Base-by-base conservation (phyloP, 192 early-diverging fungal species). In the Backusella luteola region DNA sequence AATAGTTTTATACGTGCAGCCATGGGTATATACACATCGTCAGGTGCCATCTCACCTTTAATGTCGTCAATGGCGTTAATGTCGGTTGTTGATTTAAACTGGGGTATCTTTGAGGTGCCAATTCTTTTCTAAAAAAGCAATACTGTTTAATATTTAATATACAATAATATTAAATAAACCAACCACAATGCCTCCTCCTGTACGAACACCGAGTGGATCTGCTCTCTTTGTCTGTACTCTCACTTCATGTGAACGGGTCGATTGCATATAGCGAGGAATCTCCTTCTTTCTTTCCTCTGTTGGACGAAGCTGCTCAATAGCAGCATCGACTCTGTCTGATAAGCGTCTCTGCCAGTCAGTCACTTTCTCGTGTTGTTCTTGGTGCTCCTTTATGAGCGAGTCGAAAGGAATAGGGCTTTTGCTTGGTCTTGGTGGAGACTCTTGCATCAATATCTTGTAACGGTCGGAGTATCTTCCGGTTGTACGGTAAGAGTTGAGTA, bases 1-100 rank as follows among this genome's bases (percentile, higher is more conserved):
- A 79, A 79, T 44, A 70, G n/a, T 12, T 79, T 79, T 34, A 79
- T 59, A 34, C 78, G 67, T n/a, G 73, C 73, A 11, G 78, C 73
- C 52, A 79, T 35, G 0, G 78, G 67, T 19, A 79, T 38, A 70
- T 75, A 79, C 0, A 17, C 26, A 34, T 74, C 78, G 14, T 59
- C 67, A 12, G 73, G 49, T 7, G 66, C 23, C 66, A 79, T 74
- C 15, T 79, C 67, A 21, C n/a, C 44, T 26, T 19, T 26, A 39
- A 77, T 77, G 26, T 79, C 73, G 14, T 75, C 78, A 39, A 42
- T 56, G 5, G 78, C 52, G 32, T 74, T 73, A 66, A 70, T 75
- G 39, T 42, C 34, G 5, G 73, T 69, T 21, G 78, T 75, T 3
- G 67, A 34, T 46, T 49, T 41, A 35, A 63, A 74, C 19, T 41